Conservation (phyloP, 345 rosid genomes). For the Linum lewisii region DNA sequence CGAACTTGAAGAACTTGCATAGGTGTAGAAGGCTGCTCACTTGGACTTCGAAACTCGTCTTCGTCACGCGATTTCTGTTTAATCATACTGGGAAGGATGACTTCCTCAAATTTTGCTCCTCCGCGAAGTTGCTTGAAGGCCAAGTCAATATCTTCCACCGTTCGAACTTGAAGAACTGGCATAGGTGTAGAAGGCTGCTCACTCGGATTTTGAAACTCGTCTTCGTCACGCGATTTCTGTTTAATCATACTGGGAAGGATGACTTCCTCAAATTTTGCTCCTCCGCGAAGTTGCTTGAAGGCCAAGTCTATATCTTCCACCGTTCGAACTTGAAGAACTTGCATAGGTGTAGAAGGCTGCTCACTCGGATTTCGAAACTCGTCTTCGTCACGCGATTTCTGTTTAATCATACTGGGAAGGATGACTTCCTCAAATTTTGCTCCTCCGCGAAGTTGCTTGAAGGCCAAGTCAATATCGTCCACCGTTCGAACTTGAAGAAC, state of each 20-base stretch:
- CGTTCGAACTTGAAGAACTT: background rate
- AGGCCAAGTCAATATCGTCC: background rate
- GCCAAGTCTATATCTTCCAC: background rate
- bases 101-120: background rate
- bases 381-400: constrained; percentile 19
- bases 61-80: constrained; percentile 10
- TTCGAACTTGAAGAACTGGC: background rate
- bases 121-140: background rate
- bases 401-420: background rate
- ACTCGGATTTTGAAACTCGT: too few species aligned
- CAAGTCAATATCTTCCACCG: background rate
- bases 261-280: constrained; percentile 12
- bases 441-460: background rate
- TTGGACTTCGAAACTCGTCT: constrained; percentile 10
- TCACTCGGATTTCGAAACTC: constrained; percentile 17
- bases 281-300: background rate
- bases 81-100: constrained; percentile 1
- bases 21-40: constrained; percentile 10
- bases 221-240: too few species aligned
- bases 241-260: too few species aligned
- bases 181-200: too few species aligned
- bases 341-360: too few species aligned
- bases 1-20: background rate
- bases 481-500: background rate
- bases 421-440: background rate